phyloP scores from a whole-genome alignment of 1,139 yeast genomes.

The Magnusiomyces suaveolens region DNA sequence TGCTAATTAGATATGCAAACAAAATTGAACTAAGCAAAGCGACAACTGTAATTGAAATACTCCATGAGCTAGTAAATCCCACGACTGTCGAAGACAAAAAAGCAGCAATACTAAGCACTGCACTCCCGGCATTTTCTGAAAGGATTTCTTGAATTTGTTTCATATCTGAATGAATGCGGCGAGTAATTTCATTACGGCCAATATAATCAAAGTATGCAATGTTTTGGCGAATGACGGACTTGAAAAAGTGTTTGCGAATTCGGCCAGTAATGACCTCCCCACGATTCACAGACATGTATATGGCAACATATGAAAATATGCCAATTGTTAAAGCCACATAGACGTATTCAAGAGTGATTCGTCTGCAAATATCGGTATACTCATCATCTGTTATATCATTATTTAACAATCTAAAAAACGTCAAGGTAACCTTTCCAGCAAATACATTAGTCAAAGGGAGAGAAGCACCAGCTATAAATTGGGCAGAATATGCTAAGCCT shows the following conservation, averaged over 20 bases:
- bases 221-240: slow-evolving; percentile 36
- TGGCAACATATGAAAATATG: slow-evolving; percentile 28
- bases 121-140: slow-evolving; percentile 37
- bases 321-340: slow-evolving; percentile 35
- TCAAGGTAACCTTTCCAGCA: slow-evolving; percentile 33
- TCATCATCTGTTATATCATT: slow-evolving; percentile 22
- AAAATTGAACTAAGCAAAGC: slow-evolving; percentile 31
- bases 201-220: slow-evolving; percentile 38
- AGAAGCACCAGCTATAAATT: slow-evolving; percentile 34
- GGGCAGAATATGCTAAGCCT: slow-evolving; percentile 26
- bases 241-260: slow-evolving; percentile 34
- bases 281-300: slow-evolving; percentile 32
- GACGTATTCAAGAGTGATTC: slow-evolving; percentile 31
- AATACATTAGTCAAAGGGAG: slow-evolving; percentile 35
- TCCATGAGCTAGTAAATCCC: slow-evolving; percentile 35
- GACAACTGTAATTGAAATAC: slow-evolving; percentile 33
- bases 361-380: slow-evolving; percentile 29
- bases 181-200: slow-evolving; percentile 39
- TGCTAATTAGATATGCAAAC: slow-evolving; percentile 24
- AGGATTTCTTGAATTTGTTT: slow-evolving; percentile 38
- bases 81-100: slow-evolving; percentile 36
- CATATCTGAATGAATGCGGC: slow-evolving; percentile 38
- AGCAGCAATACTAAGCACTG: slow-evolving; percentile 32
- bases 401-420: slow-evolving; percentile 30
- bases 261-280: slow-evolving; percentile 38